phyloP scores from a whole-genome alignment of 805 yeast species.

The Starmerella powellii region DNA sequence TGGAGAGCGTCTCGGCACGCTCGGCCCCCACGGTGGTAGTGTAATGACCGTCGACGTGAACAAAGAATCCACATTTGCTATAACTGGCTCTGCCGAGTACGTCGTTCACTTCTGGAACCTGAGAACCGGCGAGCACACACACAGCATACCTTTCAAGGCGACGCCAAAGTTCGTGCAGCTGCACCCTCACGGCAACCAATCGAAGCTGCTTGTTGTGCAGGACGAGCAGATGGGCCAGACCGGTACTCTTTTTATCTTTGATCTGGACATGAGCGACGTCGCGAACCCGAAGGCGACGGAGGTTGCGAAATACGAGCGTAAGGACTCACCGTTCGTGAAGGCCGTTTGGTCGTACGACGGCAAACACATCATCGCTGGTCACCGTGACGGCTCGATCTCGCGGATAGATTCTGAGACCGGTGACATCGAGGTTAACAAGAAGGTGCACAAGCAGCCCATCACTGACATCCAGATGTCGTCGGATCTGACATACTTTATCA shows the following conservation, averaged over 20 bases:
- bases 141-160: slow-evolving; percentile 58
- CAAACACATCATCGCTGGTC: slow-evolving; percentile 68
- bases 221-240: slow-evolving; percentile 86
- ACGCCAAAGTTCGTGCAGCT: slow-evolving; percentile 90
- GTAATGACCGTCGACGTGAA: slow-evolving; percentile 90
- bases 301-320: slow-evolving; percentile 32
- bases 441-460: slow-evolving; percentile 59
- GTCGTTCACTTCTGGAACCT: slow-evolving; percentile 76
- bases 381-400: slow-evolving; percentile 72
- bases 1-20: slow-evolving; percentile 94
- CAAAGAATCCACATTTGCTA: slow-evolving; percentile 48
- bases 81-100: slow-evolving; percentile 88
- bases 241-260: slow-evolving; percentile 63
- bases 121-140: slow-evolving; percentile 46
- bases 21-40: slow-evolving; percentile 81
- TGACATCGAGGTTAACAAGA: slow-evolving; percentile 44
- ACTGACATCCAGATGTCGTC: slow-evolving; percentile 85
- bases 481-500: slow-evolving; percentile 80
- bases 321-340: slow-evolving; percentile 37
- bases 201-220: slow-evolving; percentile 54
- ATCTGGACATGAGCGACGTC: slow-evolving; percentile 42
- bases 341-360: slow-evolving; percentile 82
- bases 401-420: slow-evolving; percentile 72
- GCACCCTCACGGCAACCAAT: slow-evolving; percentile 52
- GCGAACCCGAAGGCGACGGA: slow-evolving; percentile 36